Percentiles rank a stretch among this genome's conserved stretches.
phyloP scores from a whole-genome alignment of 2,329 filamentous ascomycete species.

The Aaosphaeria arxii region DNA sequence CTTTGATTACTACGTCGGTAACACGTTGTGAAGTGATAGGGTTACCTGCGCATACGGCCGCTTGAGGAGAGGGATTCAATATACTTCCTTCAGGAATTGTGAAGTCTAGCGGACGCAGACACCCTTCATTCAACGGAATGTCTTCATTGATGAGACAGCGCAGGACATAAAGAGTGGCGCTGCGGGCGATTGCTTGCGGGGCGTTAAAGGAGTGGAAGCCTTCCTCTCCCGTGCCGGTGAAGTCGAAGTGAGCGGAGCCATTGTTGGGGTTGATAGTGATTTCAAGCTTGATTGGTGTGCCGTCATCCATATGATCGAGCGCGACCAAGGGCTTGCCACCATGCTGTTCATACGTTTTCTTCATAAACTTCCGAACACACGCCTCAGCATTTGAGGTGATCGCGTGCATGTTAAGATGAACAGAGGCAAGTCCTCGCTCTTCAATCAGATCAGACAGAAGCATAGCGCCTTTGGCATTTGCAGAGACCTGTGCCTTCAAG shows the following conservation, averaged over 20 bases:
- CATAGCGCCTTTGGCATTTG: not conserved
- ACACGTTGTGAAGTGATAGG: slow-evolving; percentile 29
- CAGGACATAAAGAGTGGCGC: slow-evolving; percentile 24
- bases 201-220: slow-evolving; percentile 36
- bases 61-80: slow-evolving; percentile 21
- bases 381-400: not conserved
- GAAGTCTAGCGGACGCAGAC: slow-evolving; percentile 22
- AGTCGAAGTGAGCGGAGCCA: slow-evolving; percentile 38
- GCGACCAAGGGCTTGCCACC: slow-evolving; percentile 17
- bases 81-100: slow-evolving; percentile 23
- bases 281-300: slow-evolving; percentile 31
- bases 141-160: slow-evolving; percentile 27
- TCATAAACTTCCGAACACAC: slow-evolving; percentile 15
- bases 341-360: slow-evolving; percentile 9
- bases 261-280: slow-evolving; percentile 30
- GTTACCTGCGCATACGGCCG: slow-evolving; percentile 29
- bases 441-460: not conserved
- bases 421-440: not conserved
- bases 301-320: slow-evolving; percentile 43
- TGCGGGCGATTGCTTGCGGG: slow-evolving; percentile 37
- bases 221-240: slow-evolving; percentile 39
- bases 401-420: not conserved
- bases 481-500: not conserved
- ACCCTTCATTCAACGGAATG: slow-evolving; percentile 36
- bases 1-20: slow-evolving; percentile 28